These are phyloP conservation scores for Eleusine indica DNA, from an alignment of 176 grass and related monocot species.

Conservation along the genomic window DNA sequence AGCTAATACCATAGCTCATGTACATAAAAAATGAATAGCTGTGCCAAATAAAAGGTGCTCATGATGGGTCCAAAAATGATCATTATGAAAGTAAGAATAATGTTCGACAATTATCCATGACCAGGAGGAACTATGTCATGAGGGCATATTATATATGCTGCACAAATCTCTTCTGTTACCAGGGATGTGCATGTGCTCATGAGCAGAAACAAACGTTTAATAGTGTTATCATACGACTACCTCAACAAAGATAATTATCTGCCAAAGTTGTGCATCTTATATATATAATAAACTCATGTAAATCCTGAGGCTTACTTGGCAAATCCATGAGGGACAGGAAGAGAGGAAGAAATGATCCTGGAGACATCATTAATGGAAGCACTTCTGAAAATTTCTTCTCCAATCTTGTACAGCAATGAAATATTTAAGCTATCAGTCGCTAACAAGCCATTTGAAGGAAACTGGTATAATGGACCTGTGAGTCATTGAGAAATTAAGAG, in stretches of 20 bases:
- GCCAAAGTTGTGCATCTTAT: conserved; percentile 5
- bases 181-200: conserved; percentile 21
- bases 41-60: conserved; percentile 21
- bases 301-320: conserved; percentile 62
- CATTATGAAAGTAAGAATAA: background rate
- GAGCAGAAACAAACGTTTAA: conserved; percentile 11
- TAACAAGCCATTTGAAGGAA: conserved; percentile 10
- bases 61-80: background rate
- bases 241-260: conserved; percentile 22
- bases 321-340: conserved; percentile 85
- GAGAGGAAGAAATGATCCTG: conserved; percentile 97
- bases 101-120: conserved; percentile 3
- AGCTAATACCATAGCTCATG: background rate
- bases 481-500: conserved; percentile 16
- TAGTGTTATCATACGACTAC: background rate
- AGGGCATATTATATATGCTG: background rate
- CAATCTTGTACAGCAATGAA: conserved; percentile 58
- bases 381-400: conserved; percentile 76
- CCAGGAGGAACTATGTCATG: background rate
- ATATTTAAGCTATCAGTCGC: conserved; percentile 13
- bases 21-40: conserved; percentile 17
- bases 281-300: conserved; percentile 21
- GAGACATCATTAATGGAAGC: conserved; percentile 88
- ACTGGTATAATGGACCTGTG: background rate
- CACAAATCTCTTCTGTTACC: background rate